These are phyloP conservation scores for Trypanosoma rangeli DNA, from an alignment of 208 protist genomes.

Conservation along the genomic window DNA sequence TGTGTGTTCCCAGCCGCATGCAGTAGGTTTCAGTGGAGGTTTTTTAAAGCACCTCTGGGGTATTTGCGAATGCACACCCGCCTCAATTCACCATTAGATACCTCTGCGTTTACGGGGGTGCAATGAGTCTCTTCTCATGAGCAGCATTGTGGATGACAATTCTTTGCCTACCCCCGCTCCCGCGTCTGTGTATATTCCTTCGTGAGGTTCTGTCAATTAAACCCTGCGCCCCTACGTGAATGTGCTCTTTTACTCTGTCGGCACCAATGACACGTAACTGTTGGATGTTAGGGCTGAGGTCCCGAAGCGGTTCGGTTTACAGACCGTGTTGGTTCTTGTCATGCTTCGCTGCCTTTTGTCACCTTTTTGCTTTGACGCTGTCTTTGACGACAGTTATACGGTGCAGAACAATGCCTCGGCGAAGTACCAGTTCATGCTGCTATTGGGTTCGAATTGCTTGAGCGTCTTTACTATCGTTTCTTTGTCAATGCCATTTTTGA, in stretches of 20 bases:
- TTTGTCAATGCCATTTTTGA: background rate
- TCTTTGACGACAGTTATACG: too few relatives aligned
- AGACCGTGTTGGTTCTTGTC: too few relatives aligned
- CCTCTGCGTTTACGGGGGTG: conserved; percentile 19
- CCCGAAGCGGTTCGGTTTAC: too few relatives aligned
- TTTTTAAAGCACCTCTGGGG: background rate
- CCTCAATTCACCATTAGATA: conserved; percentile 13
- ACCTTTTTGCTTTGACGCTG: too few relatives aligned
- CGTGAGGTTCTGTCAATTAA: conserved; percentile 1
- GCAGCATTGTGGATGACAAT: background rate
- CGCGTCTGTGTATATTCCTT: conserved; percentile 1
- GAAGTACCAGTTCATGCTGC: too few relatives aligned
- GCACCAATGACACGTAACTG: too few relatives aligned
- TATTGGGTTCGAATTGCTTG: too few relatives aligned
- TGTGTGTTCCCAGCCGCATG: conserved; percentile 18
- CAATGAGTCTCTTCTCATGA: conserved; percentile 7
- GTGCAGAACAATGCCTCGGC: too few relatives aligned
- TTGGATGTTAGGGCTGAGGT: too few relatives aligned
- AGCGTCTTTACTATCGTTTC: too few relatives aligned
- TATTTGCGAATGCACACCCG: background rate
- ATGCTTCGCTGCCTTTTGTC: too few relatives aligned
- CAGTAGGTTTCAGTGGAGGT: conserved; percentile 11
- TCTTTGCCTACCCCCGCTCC: background rate
- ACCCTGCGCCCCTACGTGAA: background rate
- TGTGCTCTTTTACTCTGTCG: too few relatives aligned